Base-by-base conservation (phyloP, 2,329 filamentous ascomycete species). In the Periconia digitata region DNA sequence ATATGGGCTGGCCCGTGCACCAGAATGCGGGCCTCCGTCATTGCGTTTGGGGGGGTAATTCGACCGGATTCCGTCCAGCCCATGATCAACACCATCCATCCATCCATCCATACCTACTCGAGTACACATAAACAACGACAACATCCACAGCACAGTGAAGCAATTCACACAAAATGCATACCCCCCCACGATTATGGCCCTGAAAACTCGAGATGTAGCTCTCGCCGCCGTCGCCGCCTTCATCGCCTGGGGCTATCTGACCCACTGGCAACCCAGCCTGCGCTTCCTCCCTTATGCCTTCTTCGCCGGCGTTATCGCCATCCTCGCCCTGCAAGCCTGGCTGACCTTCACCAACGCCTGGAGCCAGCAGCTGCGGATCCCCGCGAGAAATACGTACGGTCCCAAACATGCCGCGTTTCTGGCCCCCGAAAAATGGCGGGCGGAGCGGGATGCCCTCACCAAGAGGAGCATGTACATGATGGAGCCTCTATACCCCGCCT, bases 281-380 rank as follows among this genome's bases (percentile, higher is more conserved):
- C 90, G 90, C 70, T 95, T 89, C 81, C 79, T 89, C 36, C 89
- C 88, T 62, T 89, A 95, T 72, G 90, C 92, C 60, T 90, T 97
- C 70, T 76, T 87, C 57, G 74, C 82, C 56, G 92, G 94, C 56
- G 75, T 80, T 55, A 60, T 86, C 54, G 63, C 76, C 20, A 75
- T 85, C 40, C 56, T 81, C 42, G 70, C 81, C 38, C 76, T 78
- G 47, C 64, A 87, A 48, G 69, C 84, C 48, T 81, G 81, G 44
- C 68, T 89, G 24, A 70, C 88, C 29, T 63, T 85, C 41, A 87
- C 84, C 35, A 85, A 85, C 20, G 80, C 65, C 49, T 68, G 80
- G 59, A 52, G 51, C 20, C 56, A 62, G 76, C 78, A 55, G 66
- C 69, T 44, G 59, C 66, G 73, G 72, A 47, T 70, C 66, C 54